A percentile compares a stretch with the other conserved stretches of the same genome.
Conservation (phyloP, 108 stramenopile species). For the Aurantiochytrium sp. region DNA sequence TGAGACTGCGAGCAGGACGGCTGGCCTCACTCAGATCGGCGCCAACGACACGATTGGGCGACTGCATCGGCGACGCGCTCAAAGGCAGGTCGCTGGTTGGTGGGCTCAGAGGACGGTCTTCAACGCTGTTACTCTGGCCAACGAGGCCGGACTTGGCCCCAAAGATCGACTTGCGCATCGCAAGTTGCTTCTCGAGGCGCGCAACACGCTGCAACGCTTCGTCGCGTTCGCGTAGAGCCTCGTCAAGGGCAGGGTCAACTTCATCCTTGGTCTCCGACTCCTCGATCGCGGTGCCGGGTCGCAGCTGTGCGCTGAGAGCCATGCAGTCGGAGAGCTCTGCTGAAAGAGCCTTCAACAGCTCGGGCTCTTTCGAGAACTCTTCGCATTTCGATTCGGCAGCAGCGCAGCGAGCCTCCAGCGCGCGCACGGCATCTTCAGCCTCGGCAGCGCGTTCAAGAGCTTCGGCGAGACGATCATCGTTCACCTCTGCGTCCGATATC, state of each 20-base stretch:
- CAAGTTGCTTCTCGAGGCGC: neutral
- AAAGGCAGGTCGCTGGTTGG: neutral
- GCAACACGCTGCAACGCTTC: neutral
- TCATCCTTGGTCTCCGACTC: neutral
- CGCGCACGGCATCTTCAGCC: too few species aligned
- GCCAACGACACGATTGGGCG: neutral
- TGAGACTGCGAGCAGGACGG: neutral
- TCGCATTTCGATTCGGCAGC: too few species aligned
- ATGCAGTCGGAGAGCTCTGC: too few species aligned
- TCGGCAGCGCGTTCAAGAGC: too few species aligned
- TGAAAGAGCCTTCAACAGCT: too few species aligned
- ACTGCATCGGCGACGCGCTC: neutral
- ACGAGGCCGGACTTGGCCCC: neutral
- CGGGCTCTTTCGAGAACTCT: too few species aligned
- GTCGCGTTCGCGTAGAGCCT: neutral
- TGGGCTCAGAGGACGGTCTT: neutral
- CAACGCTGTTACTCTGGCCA: neutral
- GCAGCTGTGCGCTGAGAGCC: too few species aligned
- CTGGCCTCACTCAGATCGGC: neutral
- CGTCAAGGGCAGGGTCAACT: neutral
- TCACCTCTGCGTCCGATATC: too few species aligned
- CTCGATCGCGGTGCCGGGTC: neutral
- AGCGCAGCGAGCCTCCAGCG: too few species aligned
- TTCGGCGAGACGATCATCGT: too few species aligned
- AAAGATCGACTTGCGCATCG: constrained; percentile 5